Conservation (phyloP, 371 early-diverging fungal genomes). For the Chytridium lagenaria region DNA sequence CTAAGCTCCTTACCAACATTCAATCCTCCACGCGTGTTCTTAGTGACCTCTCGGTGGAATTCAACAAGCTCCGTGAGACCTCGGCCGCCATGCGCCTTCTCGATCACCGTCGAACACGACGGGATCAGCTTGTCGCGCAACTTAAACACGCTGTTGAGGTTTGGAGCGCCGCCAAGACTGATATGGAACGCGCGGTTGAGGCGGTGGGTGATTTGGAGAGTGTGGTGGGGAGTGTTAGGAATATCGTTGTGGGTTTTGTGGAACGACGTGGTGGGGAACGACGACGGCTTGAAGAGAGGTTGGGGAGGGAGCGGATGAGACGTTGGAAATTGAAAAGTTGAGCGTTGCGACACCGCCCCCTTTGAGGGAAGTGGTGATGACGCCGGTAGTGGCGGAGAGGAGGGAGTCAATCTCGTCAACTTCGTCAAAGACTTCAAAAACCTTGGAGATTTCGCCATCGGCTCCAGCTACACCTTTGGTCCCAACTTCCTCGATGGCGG, state of each 20-base stretch:
- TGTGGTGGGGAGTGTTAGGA: conserved; percentile 65
- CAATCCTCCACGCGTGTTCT: conserved; percentile 77
- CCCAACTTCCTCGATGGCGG: too few species aligned
- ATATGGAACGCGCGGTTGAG: conserved; percentile 71
- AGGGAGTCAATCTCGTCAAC: too few species aligned
- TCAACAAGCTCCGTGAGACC: conserved; percentile 74
- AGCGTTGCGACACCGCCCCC: background rate
- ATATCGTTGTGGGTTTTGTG: conserved; percentile 72
- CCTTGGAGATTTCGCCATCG: too few species aligned
- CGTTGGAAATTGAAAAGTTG: background rate
- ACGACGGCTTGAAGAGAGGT: conserved; percentile 72
- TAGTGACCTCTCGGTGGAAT: conserved; percentile 75
- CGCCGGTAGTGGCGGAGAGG: too few species aligned
- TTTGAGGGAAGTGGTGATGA: background rate
- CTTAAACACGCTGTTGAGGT: conserved; percentile 63
- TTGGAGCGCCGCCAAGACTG: conserved; percentile 72
- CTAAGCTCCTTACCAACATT: conserved; percentile 74
- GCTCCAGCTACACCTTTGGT: too few species aligned
- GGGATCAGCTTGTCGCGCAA: conserved; percentile 54
- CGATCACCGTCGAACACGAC: conserved; percentile 70
- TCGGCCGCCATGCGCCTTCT: conserved; percentile 74
- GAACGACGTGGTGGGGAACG: conserved; percentile 72
- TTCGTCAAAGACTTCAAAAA: too few species aligned
- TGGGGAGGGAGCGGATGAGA: conserved; percentile 52
- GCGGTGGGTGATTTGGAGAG: conserved; percentile 77